Evolutionary conservation across 2,329 filamentous ascomycete genomes (phyloP), one percentile per base, ranked within the genome.

Genomic region (Colletotrichum godetiae): DNA sequence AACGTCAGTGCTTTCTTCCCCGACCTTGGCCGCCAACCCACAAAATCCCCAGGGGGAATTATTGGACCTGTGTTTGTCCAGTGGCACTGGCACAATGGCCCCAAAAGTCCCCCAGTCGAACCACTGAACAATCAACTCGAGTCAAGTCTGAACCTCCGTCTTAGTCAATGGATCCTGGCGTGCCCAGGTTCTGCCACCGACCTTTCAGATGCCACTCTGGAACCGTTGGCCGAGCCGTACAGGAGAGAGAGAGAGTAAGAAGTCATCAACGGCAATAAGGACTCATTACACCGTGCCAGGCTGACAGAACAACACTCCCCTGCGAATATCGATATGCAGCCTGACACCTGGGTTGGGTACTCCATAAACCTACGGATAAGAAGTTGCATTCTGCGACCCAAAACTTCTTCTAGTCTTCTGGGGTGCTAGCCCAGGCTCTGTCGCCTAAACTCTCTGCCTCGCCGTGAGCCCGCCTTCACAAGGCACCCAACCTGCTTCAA

Each of bases 1-100:
- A 57, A 22, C 35, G 29, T 62, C 52, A 31, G 10, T 67, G 42
- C 55, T 37, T 67, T 46, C 33, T 69, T 69, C 66, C 59, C 70
- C 70, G 55, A 72, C 24, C 66, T 64, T 64, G 70, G 70, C 59
- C 46, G 27, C 3, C 53, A 60, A 46, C 55, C 70, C 66, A 63
- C 66, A 63, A 56, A 63, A 58, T 68, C 70, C 70, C 70, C 53
- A 62, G 69, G 70, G 70, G 70, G 70, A 69, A 69, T 64, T 64
- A 70, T 12, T 64, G 59, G 70, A 31, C 55, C 69, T 60, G 7
- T n/a, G 31, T 49, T n/a, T 37, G 31, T 53, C 37, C 37, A 69
- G 8, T 46, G 27, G 42, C 8, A 49, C 19, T 33, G 33, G 53
- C 22, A 52, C 42, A 22, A 49, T 49, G 7, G 42, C 7, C 42